Percentiles rank a stretch among this genome's conserved stretches.
Conservation (phyloP, 2,329 filamentous ascomycete genomes). For the Penicillium digitatum region DNA sequence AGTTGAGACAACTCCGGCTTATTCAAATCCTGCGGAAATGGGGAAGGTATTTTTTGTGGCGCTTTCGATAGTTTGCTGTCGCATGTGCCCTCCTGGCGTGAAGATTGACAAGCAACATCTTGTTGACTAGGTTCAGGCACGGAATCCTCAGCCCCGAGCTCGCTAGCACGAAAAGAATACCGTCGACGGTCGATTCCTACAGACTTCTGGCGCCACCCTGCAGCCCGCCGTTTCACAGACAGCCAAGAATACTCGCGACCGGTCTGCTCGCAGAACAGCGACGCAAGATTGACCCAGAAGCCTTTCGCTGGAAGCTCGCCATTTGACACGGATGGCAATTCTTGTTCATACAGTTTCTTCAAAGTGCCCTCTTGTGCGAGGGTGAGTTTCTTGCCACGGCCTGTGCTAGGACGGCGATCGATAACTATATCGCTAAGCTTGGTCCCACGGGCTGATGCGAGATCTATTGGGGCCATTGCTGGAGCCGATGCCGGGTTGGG, state of each 20-base stretch:
- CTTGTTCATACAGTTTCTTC: neutral
- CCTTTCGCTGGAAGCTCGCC: neutral
- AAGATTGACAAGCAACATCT: neutral
- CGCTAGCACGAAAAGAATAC: neutral
- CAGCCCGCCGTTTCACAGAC: conserved; percentile 2
- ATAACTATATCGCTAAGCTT: neutral
- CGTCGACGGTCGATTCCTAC: neutral
- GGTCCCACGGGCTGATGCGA: neutral
- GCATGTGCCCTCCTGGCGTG: too few species aligned
- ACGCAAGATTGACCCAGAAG: conserved; percentile 1
- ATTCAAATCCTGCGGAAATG: neutral
- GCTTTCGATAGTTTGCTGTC: neutral
- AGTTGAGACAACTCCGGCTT: neutral
- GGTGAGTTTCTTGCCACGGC: conserved; percentile 2
- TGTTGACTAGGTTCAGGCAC: neutral
- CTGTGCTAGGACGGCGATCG: neutral
- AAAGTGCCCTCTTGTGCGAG: neutral
- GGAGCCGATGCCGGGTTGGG: neutral
- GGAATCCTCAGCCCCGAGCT: neutral
- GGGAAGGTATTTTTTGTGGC: neutral
- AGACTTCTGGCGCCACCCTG: neutral
- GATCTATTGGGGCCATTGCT: neutral
- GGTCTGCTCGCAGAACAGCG: neutral
- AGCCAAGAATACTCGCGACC: conserved; percentile 6
- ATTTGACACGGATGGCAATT: neutral